phyloP scores from a whole-genome alignment of 2,329 filamentous ascomycete genomes.

The Teratosphaeriaceae sp. region DNA sequence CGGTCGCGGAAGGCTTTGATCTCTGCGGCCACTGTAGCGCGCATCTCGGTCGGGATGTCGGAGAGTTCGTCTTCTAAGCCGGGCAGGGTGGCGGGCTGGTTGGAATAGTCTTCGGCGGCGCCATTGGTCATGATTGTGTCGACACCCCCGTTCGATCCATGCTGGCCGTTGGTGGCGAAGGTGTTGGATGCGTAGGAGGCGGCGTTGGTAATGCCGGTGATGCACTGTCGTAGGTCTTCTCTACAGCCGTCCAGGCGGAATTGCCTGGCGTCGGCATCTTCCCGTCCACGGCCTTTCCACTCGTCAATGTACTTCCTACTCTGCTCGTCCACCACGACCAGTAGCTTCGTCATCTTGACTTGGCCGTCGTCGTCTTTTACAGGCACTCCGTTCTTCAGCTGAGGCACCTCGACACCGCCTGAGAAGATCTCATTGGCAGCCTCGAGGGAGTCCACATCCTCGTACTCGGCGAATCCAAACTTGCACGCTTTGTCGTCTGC shows the following conservation, averaged over 20 bases:
- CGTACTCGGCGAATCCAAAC: constrained; percentile 95
- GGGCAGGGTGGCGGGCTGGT: constrained; percentile 75
- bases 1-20: constrained; percentile 92
- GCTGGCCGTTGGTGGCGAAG: constrained; percentile 13
- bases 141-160: constrained; percentile 16
- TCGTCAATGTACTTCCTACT: constrained; percentile 81
- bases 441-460: constrained; percentile 80
- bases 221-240: constrained; percentile 57
- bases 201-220: constrained; percentile 69
- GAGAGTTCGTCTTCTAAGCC: constrained; percentile 83
- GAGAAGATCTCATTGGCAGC: constrained; percentile 78
- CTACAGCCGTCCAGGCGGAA: constrained; percentile 65
- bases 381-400: constrained; percentile 48
- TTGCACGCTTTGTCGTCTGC: constrained; percentile 75
- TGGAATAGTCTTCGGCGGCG: constrained; percentile 53
- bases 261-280: constrained; percentile 55
- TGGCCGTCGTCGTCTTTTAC: constrained; percentile 37
- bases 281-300: constrained; percentile 59
- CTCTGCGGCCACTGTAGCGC: constrained; percentile 87
- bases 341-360: constrained; percentile 23
- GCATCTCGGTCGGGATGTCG: constrained; percentile 93
- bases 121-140: constrained; percentile 20
- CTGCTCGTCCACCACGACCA: constrained; percentile 68
- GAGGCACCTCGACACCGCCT: constrained; percentile 67
- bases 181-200: constrained; percentile 25